A percentile compares a stretch with the other conserved stretches of the same genome.
Conservation (phyloP, 2,329 filamentous ascomycete genomes). For the Samsoniella hepiali region DNA sequence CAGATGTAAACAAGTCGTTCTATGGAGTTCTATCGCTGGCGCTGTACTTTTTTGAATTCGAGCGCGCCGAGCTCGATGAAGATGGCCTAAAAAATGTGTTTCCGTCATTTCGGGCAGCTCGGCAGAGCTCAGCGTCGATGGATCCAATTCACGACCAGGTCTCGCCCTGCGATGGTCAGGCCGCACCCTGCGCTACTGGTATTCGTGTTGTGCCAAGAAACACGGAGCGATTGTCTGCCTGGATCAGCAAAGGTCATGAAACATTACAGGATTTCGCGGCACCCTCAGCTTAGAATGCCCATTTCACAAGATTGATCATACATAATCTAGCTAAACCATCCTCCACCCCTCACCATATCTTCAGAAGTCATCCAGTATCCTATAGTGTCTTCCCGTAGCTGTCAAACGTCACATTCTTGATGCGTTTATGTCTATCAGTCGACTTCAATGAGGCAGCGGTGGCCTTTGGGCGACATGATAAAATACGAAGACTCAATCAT, state of each 20-base stretch:
- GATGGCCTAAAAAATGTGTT: constrained; percentile 9
- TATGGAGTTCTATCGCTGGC: constrained; percentile 12
- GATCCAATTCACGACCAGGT: constrained; percentile 13
- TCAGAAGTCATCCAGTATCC: not conserved
- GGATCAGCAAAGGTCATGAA: constrained; percentile 4
- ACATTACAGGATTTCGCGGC: not conserved
- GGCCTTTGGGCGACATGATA: constrained; percentile 22
- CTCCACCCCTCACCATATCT: not conserved
- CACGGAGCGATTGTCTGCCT: not conserved
- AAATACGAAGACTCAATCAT: constrained; percentile 36
- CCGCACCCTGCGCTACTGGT: constrained; percentile 13
- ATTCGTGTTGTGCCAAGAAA: constrained; percentile 14
- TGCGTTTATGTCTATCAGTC: not conserved
- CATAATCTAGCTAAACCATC: no score
- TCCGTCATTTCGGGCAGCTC: constrained; percentile 14
- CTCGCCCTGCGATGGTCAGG: constrained; percentile 8
- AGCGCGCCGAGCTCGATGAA: constrained; percentile 9
- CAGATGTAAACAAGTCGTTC: constrained; percentile 5
- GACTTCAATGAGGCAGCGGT: constrained; percentile 14
- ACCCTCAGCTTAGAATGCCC: not conserved
- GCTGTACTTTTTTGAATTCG: constrained; percentile 18
- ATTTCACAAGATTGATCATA: not conserved
- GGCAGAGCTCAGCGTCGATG: constrained; percentile 16
- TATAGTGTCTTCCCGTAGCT: no score
- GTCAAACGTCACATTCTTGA: no score